A percentile compares a stretch with the other conserved stretches of the same genome.
Evolutionary conservation across 2,329 filamentous ascomycete species (phyloP).

Genomic region (Sphaceloma murrayae): DNA sequence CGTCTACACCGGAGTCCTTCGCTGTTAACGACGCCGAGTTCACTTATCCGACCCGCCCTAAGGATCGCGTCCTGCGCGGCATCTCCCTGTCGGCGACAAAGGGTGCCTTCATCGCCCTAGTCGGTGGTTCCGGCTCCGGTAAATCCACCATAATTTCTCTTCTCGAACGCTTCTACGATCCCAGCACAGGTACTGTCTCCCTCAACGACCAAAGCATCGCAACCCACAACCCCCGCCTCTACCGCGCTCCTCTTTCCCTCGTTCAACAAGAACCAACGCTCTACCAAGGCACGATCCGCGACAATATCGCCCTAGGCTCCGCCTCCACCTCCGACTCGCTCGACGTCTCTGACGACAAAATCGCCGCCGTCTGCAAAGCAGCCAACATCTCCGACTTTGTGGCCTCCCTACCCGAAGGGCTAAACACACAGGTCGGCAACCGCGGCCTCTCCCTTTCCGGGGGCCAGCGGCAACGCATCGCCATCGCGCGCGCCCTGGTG

Average conservation of each 20-base stretch:
- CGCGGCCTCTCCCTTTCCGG: slow-evolving; percentile 22
- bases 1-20: slow-evolving; percentile 33
- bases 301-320: slow-evolving; percentile 27
- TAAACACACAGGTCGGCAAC: slow-evolving; percentile 53
- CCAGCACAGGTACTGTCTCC: slow-evolving; percentile 52
- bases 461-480: slow-evolving; percentile 23
- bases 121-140: slow-evolving; percentile 60
- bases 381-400: slow-evolving; percentile 28
- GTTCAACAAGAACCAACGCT: slow-evolving; percentile 39
- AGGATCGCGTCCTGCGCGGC: slow-evolving; percentile 24
- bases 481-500: slow-evolving; percentile 22
- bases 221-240: slow-evolving; percentile 28
- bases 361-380: slow-evolving; percentile 24
- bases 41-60: slow-evolving; percentile 54
- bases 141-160: slow-evolving; percentile 62
- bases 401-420: slow-evolving; percentile 49
- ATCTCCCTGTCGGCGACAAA: slow-evolving; percentile 35
- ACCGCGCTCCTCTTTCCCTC: slow-evolving; percentile 34
- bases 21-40: slow-evolving; percentile 39
- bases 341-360: slow-evolving; percentile 27
- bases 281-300: slow-evolving; percentile 34
- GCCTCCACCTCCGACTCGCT: slow-evolving; percentile 22
- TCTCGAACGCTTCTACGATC: slow-evolving; percentile 59
- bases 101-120: slow-evolving; percentile 60
- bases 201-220: slow-evolving; percentile 35